These are phyloP conservation scores for Oidiodendron maius DNA, from an alignment of 495 filamentous ascomycete species.

Conservation along the genomic window DNA sequence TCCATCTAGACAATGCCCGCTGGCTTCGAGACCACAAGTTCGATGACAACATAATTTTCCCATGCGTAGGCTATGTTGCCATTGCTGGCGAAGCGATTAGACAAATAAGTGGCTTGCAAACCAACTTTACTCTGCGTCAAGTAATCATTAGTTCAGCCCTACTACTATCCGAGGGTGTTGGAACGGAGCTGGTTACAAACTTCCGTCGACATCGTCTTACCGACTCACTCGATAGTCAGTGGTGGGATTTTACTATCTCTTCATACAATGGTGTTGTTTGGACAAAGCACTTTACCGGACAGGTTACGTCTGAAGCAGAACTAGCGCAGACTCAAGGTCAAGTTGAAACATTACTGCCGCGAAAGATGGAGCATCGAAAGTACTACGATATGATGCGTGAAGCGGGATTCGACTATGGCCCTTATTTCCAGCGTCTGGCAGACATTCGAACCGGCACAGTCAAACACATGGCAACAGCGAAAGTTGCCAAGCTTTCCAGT, in stretches of 20 bases:
- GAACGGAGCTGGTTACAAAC: conserved; percentile 31
- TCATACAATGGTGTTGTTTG: conserved; percentile 7
- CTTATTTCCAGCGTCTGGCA: conserved; percentile 29
- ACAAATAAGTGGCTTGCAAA: conserved; percentile 22
- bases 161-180: conserved; percentile 19
- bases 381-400: not conserved
- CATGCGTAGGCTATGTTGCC: conserved; percentile 38
- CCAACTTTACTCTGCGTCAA: not conserved
- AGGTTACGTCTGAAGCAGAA: conserved; percentile 9
- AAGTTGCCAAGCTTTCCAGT: not conserved
- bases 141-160: conserved; percentile 12
- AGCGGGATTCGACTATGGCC: conserved; percentile 1
- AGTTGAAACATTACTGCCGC: not conserved
- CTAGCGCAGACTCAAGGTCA: not conserved
- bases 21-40: conserved; percentile 25
- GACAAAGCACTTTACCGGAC: conserved; percentile 8
- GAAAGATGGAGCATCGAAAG: conserved; percentile 4
- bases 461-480: conserved; percentile 5
- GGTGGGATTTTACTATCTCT: conserved; percentile 35
- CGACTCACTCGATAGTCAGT: conserved; percentile 28
- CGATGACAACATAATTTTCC: conserved; percentile 15
- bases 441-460: conserved; percentile 20
- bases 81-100: conserved; percentile 30
- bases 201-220: conserved; percentile 31
- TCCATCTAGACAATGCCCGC: conserved; percentile 17